phyloP scores from a whole-genome alignment of 352 stramenopile species.

The Thalassiosira livingstoniorum region DNA sequence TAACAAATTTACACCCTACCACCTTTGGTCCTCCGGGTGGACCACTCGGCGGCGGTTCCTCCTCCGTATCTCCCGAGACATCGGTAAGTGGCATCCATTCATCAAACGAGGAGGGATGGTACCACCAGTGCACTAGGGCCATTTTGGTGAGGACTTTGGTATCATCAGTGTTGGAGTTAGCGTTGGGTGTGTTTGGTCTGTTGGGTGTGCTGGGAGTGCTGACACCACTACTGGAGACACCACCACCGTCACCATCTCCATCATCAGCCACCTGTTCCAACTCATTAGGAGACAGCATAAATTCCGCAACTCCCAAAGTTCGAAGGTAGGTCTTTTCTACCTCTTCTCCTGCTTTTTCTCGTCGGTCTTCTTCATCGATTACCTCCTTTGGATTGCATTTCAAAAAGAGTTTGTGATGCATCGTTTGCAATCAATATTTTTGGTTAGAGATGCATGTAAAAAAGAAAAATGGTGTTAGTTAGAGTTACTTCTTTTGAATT shows the following conservation, averaged over 20 bases:
- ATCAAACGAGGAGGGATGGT: conserved; percentile 56
- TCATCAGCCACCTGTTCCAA: background rate
- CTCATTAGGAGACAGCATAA: conserved; percentile 9
- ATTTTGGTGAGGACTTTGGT: conserved; percentile 29
- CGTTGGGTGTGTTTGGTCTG: too few relatives aligned
- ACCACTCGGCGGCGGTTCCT: conserved; percentile 11
- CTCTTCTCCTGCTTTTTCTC: conserved; percentile 14
- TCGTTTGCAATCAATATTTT: too few relatives aligned
- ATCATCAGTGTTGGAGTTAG: too few relatives aligned
- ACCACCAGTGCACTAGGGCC: conserved; percentile 65
- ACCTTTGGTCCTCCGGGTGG: conserved; percentile 27
- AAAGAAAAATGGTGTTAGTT: too few relatives aligned
- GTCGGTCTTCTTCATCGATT: conserved; percentile 36
- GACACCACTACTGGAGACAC: background rate
- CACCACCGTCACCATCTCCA: background rate
- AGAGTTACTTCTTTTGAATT: too few relatives aligned
- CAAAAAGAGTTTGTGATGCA: too few relatives aligned
- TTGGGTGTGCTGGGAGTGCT: background rate
- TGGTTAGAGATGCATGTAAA: too few relatives aligned
- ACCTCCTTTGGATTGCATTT: too few relatives aligned
- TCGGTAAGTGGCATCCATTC: conserved; percentile 55
- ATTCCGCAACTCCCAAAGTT: conserved; percentile 36
- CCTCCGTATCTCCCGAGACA: conserved; percentile 31
- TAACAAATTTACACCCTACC: conserved; percentile 64
- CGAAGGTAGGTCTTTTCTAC: conserved; percentile 40